A percentile compares a stretch with the other conserved stretches of the same genome.
Evolutionary conservation across 345 rosid genomes (phyloP).

Genomic region (Pugionium cornutum): DNA sequence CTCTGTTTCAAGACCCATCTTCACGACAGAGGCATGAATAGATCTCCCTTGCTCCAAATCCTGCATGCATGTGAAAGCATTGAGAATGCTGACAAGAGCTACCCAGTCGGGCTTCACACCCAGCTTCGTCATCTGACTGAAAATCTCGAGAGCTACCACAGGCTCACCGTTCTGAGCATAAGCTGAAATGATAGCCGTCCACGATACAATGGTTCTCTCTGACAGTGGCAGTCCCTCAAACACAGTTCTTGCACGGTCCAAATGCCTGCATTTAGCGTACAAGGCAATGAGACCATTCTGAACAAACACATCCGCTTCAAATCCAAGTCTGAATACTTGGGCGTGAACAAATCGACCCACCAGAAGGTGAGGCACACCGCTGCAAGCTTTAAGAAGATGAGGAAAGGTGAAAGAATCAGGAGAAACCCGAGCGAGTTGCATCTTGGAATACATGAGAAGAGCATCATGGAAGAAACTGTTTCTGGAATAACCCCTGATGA

Average conservation of each 20-base stretch:
- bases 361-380: slow-evolving; percentile 43
- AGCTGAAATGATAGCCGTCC: slow-evolving; percentile 72
- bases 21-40: slow-evolving; percentile 54
- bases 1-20: slow-evolving; percentile 61
- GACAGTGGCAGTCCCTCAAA: slow-evolving; percentile 48
- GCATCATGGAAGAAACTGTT: slow-evolving; percentile 46
- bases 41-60: slow-evolving; percentile 58
- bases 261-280: slow-evolving; percentile 60
- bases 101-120: slow-evolving; percentile 62
- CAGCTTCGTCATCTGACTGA: slow-evolving; percentile 52
- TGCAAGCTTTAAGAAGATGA: slow-evolving; percentile 61
- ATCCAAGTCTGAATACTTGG: slow-evolving; percentile 60
- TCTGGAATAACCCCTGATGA: slow-evolving; percentile 56
- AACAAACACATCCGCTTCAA: slow-evolving; percentile 60
- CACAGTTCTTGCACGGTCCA: slow-evolving; percentile 49
- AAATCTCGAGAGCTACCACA: slow-evolving; percentile 56
- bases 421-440: slow-evolving; percentile 49
- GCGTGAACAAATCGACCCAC: slow-evolving; percentile 55
- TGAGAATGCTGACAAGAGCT: slow-evolving; percentile 64
- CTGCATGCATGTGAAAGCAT: slow-evolving; percentile 58
- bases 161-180: slow-evolving; percentile 68
- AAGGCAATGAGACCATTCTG: slow-evolving; percentile 71
- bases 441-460: slow-evolving; percentile 50
- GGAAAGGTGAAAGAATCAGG: slow-evolving; percentile 66
- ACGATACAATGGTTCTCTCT: slow-evolving; percentile 59